Conservation (phyloP, 1,284 basidiomycete species). For the Rhodotorula sp. region DNA sequence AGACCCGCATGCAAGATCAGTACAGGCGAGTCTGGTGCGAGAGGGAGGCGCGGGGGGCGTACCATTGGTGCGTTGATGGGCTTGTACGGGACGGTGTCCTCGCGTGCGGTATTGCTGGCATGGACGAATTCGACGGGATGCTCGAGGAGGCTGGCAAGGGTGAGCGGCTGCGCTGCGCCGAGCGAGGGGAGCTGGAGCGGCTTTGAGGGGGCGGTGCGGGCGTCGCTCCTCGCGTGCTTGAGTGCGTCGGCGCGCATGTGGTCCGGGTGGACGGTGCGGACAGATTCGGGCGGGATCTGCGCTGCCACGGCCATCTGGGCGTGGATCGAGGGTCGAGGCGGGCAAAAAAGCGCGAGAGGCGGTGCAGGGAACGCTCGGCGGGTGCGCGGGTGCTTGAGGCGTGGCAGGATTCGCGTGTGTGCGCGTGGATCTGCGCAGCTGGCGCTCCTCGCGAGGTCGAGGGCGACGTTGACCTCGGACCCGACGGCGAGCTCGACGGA, state of each 20-base stretch:
- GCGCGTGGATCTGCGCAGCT: too few relatives aligned
- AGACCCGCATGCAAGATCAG: background rate
- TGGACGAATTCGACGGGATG: conserved; percentile 32
- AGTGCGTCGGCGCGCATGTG: background rate
- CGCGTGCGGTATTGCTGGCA: conserved; percentile 3
- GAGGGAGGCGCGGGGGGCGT: background rate
- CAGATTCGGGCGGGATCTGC: background rate
- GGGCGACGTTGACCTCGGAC: too few relatives aligned
- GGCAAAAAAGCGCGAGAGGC: background rate
- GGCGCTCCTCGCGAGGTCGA: too few relatives aligned
- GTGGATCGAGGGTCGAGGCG: too few relatives aligned
- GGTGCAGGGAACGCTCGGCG: background rate
- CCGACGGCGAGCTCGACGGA: too few relatives aligned
- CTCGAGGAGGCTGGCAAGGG: conserved; percentile 34
- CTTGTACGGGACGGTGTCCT: conserved; percentile 32
- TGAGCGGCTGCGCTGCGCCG: conserved; percentile 24
- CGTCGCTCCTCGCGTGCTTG: too few relatives aligned
- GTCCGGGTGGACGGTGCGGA: conserved; percentile 10
- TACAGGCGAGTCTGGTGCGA: too few relatives aligned
- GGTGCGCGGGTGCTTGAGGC: background rate
- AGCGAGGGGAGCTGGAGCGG: conserved; percentile 8
- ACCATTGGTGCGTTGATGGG: conserved; percentile 34
- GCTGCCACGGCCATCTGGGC: conserved; percentile 13
- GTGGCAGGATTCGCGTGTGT: background rate
- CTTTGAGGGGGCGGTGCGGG: background rate